Percentiles rank a stretch among this genome's conserved stretches.
These are phyloP conservation scores for Lathyrus tuberosus DNA, from an alignment of 306 rosid species.

Conservation along the genomic window DNA sequence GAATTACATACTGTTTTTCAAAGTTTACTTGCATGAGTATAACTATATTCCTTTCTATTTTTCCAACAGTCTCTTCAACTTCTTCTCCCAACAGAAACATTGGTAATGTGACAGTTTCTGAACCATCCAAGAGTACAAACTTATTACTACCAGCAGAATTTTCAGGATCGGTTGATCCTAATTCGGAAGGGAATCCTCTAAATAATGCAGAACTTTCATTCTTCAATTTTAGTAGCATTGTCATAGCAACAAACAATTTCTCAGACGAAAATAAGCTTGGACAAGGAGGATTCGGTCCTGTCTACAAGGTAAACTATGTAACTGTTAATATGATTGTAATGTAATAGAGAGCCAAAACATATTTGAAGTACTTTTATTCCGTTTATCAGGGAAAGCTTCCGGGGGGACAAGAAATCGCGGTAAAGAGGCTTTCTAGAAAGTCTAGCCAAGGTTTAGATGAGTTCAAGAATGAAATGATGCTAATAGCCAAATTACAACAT, in stretches of 20 bases:
- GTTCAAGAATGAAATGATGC: conserved; percentile 82
- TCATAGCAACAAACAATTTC: conserved; percentile 67
- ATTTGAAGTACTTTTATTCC: conserved; percentile 17
- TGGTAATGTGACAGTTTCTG: conserved; percentile 41
- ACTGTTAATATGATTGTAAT: background rate
- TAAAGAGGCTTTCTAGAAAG: conserved; percentile 74
- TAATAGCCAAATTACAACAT: conserved; percentile 83
- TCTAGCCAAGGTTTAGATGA: conserved; percentile 88
- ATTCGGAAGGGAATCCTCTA: conserved; percentile 48
- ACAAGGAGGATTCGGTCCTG: conserved; percentile 86
- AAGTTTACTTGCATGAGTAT: conserved; percentile 13
- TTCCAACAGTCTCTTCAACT: conserved; percentile 47
- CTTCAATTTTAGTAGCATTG: conserved; percentile 59
- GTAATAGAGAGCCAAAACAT: background rate
- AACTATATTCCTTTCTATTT: conserved; percentile 25
- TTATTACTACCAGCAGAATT: conserved; percentile 51
- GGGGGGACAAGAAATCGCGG: conserved; percentile 63
- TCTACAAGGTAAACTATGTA: conserved; percentile 61
- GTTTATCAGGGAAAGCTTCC: conserved; percentile 71
- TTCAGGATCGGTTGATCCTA: conserved; percentile 60
- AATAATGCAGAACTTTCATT: conserved; percentile 66
- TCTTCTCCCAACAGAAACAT: conserved; percentile 44
- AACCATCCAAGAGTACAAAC: conserved; percentile 51
- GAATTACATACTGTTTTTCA: conserved; percentile 5
- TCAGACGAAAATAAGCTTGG: conserved; percentile 84